These are phyloP conservation scores for Acanthochlamys bracteata DNA, from an alignment of 106 monocot genomes.

Conservation along the genomic window DNA sequence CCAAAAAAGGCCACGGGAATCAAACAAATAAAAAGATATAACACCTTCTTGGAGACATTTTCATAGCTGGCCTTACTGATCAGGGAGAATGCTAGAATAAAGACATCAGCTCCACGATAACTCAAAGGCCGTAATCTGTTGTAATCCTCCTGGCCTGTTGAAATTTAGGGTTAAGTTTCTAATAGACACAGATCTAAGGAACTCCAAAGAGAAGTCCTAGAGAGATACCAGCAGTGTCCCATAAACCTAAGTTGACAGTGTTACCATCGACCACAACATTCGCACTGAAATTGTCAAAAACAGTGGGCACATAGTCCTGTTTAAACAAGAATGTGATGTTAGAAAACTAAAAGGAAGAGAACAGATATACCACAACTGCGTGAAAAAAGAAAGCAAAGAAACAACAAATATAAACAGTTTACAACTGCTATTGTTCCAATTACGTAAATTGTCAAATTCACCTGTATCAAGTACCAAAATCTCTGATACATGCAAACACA, in stretches of 20 bases:
- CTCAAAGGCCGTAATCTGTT: slow-evolving; percentile 67
- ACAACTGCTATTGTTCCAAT: background rate
- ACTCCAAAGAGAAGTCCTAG: background rate
- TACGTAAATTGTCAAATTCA: no score
- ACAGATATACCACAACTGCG: background rate
- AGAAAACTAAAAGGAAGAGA: background rate
- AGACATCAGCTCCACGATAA: slow-evolving; percentile 73
- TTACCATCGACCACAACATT: slow-evolving; percentile 58
- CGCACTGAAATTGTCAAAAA: slow-evolving; percentile 48
- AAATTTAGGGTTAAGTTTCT: slow-evolving; percentile 1
- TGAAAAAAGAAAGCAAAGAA: background rate
- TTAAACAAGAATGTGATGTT: background rate
- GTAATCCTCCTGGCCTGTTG: slow-evolving; percentile 71
- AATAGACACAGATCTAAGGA: background rate
- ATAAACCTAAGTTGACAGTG: slow-evolving; percentile 58
- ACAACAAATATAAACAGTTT: background rate
- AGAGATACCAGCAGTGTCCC: slow-evolving; percentile 55
- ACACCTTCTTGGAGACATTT: slow-evolving; percentile 63
- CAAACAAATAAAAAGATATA: background rate
- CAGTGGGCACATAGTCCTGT: slow-evolving; percentile 41
- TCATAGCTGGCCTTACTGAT: slow-evolving; percentile 78
- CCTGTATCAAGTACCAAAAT: background rate
- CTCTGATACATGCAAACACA: background rate
- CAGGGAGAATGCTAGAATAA: slow-evolving; percentile 60
- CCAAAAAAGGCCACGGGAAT: background rate